Evolutionary conservation across 805 yeast species (phyloP), one percentile per base, ranked within the genome.

Genomic region (Nakazawaea laoshanensis): DNA sequence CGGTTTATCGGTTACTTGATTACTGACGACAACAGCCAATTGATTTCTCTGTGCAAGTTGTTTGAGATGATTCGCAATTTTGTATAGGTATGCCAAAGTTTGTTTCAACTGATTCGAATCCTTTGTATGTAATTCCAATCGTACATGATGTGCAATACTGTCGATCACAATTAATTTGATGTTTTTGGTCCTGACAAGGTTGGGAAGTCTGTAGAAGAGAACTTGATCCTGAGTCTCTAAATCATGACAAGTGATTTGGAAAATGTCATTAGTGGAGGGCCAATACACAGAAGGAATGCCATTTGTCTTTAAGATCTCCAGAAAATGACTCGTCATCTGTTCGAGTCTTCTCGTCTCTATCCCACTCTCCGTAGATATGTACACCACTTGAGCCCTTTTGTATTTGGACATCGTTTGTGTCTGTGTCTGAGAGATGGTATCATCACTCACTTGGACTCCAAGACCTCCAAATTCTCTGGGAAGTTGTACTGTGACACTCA

Each of bases 141-240:
- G 59, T 20, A 87, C 52, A 51, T 82, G 94, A 47, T 85, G 95
- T 0, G 89, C 76, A 4, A 88, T 72, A 21, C 95, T 82, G 53
- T 89, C 97, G 7, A 88, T 62, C 2, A 86, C 65, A 0, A 89
- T 61, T 19, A 81, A 47, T 27, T 70, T 77, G 2, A 78, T 61
- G 5, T 48, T 41, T 20, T 57, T 49, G 28, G 57, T 42, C 26
- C 57, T 55, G 10, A 77, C 38, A 19, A 82, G 53, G 2, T 64
- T 55, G 0, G 92, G 94, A 4, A 87, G 56, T 46, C 82, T 92
- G 15, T 78, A 76, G 40, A 62, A 66, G 3, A 84, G 39, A 9
- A 84, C 72, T 47, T 81, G 87, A 41, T 82, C 85, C 46, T 81
- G 92, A 23, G 70, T 67, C 29, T 81, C 87, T 29, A 82, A 55